Conservation (phyloP, 1,284 basidiomycete genomes). For the Naganishia sp. region DNA sequence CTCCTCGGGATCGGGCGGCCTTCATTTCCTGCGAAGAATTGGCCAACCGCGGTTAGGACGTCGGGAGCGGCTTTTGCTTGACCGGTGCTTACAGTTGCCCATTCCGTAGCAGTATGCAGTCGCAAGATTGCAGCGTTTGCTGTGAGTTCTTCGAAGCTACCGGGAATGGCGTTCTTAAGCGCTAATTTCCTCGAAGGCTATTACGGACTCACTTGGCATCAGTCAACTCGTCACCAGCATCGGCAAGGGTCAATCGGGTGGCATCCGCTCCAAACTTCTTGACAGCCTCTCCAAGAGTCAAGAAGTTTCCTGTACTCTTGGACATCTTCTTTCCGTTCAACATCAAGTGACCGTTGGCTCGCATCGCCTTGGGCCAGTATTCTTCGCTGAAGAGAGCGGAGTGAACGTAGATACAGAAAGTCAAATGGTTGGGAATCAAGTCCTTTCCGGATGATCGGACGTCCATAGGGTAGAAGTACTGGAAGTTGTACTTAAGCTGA, state of each 20-base stretch:
- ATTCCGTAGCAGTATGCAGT: constrained; percentile 84
- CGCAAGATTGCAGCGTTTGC: constrained; percentile 97
- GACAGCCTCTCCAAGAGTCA: constrained; percentile 55
- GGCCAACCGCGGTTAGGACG: neutral
- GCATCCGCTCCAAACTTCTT: constrained; percentile 60
- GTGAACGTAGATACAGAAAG: constrained; percentile 93
- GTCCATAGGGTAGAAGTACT: constrained; percentile 99
- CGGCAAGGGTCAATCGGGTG: constrained; percentile 86
- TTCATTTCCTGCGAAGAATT: constrained; percentile 64
- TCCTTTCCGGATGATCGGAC: constrained; percentile 99
- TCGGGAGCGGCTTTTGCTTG: neutral
- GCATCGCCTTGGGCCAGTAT: constrained; percentile 89
- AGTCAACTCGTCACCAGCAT: constrained; percentile 96
- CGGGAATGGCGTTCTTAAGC: constrained; percentile 1
- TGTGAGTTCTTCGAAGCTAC: constrained; percentile 96
- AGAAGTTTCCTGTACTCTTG: constrained; percentile 76
- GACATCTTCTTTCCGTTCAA: constrained; percentile 99
- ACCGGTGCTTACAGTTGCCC: constrained; percentile 73
- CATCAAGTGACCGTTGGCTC: constrained; percentile 96
- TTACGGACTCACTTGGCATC: constrained; percentile 59
- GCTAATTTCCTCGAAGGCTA: neutral
- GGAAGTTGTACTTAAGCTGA: constrained; percentile 83
- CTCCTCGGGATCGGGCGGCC: constrained; percentile 62
- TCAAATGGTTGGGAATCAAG: constrained; percentile 92
- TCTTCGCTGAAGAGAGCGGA: constrained; percentile 90